These are phyloP conservation scores for Aspergillus floridensis DNA, from an alignment of 2,329 filamentous ascomycete genomes.

Conservation along the genomic window DNA sequence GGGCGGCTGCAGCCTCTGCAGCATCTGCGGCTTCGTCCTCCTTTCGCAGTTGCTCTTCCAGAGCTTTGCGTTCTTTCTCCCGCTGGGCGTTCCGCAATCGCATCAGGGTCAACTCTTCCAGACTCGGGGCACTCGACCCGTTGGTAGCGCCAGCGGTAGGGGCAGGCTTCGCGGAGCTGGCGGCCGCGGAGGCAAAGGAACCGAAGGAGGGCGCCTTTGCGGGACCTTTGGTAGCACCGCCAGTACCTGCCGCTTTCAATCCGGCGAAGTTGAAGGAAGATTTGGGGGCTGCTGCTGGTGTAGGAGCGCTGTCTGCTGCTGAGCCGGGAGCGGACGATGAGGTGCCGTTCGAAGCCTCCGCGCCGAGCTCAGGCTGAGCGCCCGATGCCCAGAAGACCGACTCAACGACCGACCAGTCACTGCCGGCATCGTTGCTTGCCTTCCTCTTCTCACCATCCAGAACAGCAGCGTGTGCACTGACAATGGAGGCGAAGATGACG, in stretches of 20 bases:
- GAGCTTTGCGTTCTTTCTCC: conserved; percentile 50
- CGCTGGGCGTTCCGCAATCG: conserved; percentile 57
- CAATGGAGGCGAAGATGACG: conserved; percentile 57
- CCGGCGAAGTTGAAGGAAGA: conserved; percentile 37
- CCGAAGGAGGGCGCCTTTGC: conserved; percentile 43
- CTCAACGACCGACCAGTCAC: conserved; percentile 51
- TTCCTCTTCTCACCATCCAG: conserved; percentile 46
- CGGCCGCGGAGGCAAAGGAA: conserved; percentile 37
- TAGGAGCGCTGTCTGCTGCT: conserved; percentile 15
- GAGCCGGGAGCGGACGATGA: conserved; percentile 16
- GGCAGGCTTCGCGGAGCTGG: conserved; percentile 27
- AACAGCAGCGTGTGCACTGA: conserved; percentile 57
- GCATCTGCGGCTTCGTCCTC: conserved; percentile 47
- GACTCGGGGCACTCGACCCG: conserved; percentile 34
- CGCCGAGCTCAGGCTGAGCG: conserved; percentile 50
- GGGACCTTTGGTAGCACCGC: conserved; percentile 19
- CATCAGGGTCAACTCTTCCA: conserved; percentile 54
- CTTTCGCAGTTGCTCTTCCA: conserved; percentile 54
- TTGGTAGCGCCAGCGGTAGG: conserved; percentile 25
- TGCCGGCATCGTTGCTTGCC: conserved; percentile 27
- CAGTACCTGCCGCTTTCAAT: conserved; percentile 25
- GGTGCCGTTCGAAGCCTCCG: conserved; percentile 10
- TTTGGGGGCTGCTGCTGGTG: conserved; percentile 18
- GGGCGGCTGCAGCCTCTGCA: conserved; percentile 26
- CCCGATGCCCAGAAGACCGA: conserved; percentile 55